Percentiles rank a stretch among this genome's conserved stretches.
Evolutionary conservation across 2,329 filamentous ascomycete species (phyloP).

Genomic region (Lizonia empirigonia): DNA sequence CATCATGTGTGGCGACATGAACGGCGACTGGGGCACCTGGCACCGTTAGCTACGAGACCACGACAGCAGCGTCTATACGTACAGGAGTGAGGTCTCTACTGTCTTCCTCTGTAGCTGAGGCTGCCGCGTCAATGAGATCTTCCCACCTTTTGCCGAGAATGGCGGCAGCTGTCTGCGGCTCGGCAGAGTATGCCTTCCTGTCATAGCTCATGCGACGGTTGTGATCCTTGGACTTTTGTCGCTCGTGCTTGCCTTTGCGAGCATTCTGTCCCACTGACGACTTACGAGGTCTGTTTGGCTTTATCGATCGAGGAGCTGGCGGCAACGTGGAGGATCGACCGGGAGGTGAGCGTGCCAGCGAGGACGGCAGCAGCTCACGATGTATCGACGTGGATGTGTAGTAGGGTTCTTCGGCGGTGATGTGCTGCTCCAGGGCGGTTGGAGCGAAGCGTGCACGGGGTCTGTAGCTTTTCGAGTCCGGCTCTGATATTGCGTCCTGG

Average conservation of each 20-base stretch:
- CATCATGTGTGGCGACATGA: slow-evolving; percentile 56
- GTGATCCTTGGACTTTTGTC: slow-evolving; percentile 76
- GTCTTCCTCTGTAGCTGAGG: slow-evolving; percentile 91
- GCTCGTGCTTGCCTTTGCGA: slow-evolving; percentile 77
- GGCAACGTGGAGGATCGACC: slow-evolving; percentile 87
- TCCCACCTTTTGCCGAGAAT: slow-evolving; percentile 90
- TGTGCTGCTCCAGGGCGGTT: slow-evolving; percentile 69
- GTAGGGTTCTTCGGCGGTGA: slow-evolving; percentile 57
- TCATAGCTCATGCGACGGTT: slow-evolving; percentile 74
- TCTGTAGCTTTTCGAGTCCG: slow-evolving; percentile 46
- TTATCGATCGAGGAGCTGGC: slow-evolving; percentile 76
- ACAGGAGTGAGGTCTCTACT: slow-evolving; percentile 86
- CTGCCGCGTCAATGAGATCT: slow-evolving; percentile 91
- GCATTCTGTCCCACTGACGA: slow-evolving; percentile 83
- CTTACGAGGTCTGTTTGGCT: slow-evolving; percentile 76
- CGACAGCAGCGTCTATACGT: slow-evolving; percentile 50
- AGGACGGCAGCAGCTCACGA: slow-evolving; percentile 80
- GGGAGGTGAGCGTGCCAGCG: slow-evolving; percentile 79
- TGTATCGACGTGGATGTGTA: slow-evolving; percentile 62
- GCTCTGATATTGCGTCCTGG: slow-evolving; percentile 48
- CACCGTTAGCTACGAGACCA: slow-evolving; percentile 26
- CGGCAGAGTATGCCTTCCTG: slow-evolving; percentile 83
- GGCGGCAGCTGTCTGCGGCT: slow-evolving; percentile 75
- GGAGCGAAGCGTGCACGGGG: slow-evolving; percentile 49
- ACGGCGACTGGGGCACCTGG: slow-evolving; percentile 58